A percentile compares a stretch with the other conserved stretches of the same genome.
Conservation (phyloP, 768 basidiomycete genomes). For the Leucocoprinus sp. region DNA sequence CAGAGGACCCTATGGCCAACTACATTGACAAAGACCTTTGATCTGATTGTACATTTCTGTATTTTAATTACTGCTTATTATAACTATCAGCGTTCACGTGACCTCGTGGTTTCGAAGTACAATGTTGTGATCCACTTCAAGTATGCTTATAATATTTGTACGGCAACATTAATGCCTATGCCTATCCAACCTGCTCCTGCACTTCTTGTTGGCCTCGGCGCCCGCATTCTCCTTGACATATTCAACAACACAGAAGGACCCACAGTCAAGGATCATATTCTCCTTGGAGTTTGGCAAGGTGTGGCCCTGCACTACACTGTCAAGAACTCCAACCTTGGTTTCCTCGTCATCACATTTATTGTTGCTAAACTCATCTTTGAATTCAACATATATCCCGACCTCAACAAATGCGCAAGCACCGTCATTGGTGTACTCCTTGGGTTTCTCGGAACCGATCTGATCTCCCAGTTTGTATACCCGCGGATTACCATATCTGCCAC, state of each 20-base stretch:
- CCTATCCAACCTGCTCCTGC: conserved; percentile 49
- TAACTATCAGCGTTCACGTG: background rate
- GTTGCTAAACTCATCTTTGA: conserved; percentile 57
- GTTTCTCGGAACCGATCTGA: conserved; percentile 61
- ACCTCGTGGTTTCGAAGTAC: conserved; percentile 8
- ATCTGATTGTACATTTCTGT: background rate
- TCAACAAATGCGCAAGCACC: conserved; percentile 46
- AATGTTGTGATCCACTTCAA: conserved; percentile 3
- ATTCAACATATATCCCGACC: conserved; percentile 47
- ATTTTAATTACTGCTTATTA: background rate
- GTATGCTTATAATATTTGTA: conserved; percentile 14
- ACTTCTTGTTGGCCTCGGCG: conserved; percentile 66
- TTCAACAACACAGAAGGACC: conserved; percentile 39
- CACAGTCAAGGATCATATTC: conserved; percentile 50
- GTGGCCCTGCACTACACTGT: conserved; percentile 63
- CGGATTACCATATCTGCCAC: conserved; percentile 26
- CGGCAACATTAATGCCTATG: conserved; percentile 31
- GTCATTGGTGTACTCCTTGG: conserved; percentile 63
- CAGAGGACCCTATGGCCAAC: conserved; percentile 91
- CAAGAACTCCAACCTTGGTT: conserved; percentile 43
- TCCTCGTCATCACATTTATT: conserved; percentile 51
- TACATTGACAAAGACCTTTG: conserved; percentile 56
- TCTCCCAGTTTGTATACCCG: conserved; percentile 56
- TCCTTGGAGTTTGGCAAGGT: conserved; percentile 70
- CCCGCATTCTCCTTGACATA: conserved; percentile 60